These are phyloP conservation scores for Pseudohyphozyma bogoriensis DNA, from an alignment of 768 basidiomycete genomes.

Conservation along the genomic window DNA sequence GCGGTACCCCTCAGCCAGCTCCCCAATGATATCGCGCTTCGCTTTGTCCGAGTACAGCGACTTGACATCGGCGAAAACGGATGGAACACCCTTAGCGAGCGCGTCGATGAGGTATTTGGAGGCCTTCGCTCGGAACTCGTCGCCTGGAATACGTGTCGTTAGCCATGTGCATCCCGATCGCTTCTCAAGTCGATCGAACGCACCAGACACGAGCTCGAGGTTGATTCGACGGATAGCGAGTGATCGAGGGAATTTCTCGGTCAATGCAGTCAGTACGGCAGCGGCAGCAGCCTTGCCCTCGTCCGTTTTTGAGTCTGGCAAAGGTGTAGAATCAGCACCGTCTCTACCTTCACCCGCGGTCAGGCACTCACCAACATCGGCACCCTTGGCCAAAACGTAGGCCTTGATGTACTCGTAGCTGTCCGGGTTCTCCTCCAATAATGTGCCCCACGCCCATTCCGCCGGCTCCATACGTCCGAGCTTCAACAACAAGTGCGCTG, in stretches of 20 bases:
- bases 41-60: constrained; percentile 56
- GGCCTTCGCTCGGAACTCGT: constrained; percentile 57
- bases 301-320: constrained; percentile 35
- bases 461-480: constrained; percentile 57
- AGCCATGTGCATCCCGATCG: not conserved
- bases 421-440: constrained; percentile 81
- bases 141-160: constrained; percentile 43
- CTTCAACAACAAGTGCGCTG: constrained; percentile 70
- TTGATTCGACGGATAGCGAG: constrained; percentile 63
- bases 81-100: constrained; percentile 78
- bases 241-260: constrained; percentile 55
- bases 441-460: constrained; percentile 63
- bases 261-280: constrained; percentile 51
- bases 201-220: constrained; percentile 54
- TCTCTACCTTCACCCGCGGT: too few species aligned
- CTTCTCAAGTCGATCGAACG: constrained; percentile 15
- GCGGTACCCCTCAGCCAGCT: constrained; percentile 47
- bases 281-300: constrained; percentile 50
- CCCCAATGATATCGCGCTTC: constrained; percentile 61
- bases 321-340: too few species aligned
- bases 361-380: constrained; percentile 51
- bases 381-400: constrained; percentile 55
- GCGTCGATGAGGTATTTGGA: constrained; percentile 58
- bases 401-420: constrained; percentile 67
- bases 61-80: constrained; percentile 85